A percentile compares a stretch with the other conserved stretches of the same genome.
Conservation (phyloP, 345 rosid genomes). For the Eucalyptus erythrocorys region DNA sequence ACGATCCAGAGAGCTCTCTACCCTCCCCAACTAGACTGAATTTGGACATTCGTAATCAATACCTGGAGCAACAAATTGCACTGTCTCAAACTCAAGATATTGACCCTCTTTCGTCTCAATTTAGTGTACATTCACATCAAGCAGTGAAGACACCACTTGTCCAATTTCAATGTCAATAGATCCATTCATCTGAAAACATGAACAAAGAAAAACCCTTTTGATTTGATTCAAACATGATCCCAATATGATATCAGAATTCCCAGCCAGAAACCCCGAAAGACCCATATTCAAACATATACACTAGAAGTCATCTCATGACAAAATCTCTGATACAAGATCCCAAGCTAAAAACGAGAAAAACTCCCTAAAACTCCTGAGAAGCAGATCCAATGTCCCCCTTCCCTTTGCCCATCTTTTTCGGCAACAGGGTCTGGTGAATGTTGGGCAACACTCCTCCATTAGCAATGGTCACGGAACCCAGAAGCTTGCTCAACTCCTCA, state of each 20-base stretch:
- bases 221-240: not conserved
- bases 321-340: not conserved
- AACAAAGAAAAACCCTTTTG: not conserved
- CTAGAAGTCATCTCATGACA: not conserved
- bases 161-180: not conserved
- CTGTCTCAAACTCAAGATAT: not conserved
- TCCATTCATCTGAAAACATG: not conserved
- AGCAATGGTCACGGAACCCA: conserved; percentile 63
- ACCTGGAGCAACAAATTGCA: not conserved
- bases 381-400: conserved; percentile 61
- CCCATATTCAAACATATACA: not conserved
- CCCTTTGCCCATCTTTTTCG: conserved; percentile 39
- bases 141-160: not conserved
- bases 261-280: not conserved
- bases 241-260: not conserved
- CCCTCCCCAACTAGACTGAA: not conserved
- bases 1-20: not conserved
- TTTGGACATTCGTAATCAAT: not conserved
- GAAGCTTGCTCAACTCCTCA: conserved; percentile 63
- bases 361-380: conserved; percentile 50
- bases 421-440: conserved; percentile 57
- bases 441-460: conserved; percentile 73
- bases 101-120: not conserved
- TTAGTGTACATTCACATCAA: not conserved
- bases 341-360: not conserved